Conservation (phyloP, 495 filamentous ascomycete species). For the Pyronema omphalodes region DNA sequence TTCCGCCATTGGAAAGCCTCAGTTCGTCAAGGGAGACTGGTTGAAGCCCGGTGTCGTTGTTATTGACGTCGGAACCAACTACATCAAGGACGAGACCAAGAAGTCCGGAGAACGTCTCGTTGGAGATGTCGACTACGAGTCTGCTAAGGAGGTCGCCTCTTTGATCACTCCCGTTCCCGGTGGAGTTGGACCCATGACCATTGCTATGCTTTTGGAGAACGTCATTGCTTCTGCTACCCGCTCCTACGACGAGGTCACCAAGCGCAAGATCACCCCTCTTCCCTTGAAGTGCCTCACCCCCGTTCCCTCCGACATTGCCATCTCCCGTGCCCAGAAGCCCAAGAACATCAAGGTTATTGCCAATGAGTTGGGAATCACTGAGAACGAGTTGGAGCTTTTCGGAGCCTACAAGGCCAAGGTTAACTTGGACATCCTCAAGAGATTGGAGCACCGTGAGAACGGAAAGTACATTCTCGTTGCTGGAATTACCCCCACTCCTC, state of each 20-base stretch:
- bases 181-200: constrained; percentile 95
- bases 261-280: constrained; percentile 56
- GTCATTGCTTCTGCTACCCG: constrained; percentile 65
- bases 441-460: constrained; percentile 68
- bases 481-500: constrained; percentile 92
- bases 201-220: constrained; percentile 91
- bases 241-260: constrained; percentile 65
- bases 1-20: constrained; percentile 73
- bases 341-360: constrained; percentile 74
- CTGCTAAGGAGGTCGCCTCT: constrained; percentile 72
- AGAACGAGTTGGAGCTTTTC: constrained; percentile 79
- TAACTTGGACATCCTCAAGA: constrained; percentile 58
- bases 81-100: constrained; percentile 77
- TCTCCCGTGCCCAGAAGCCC: constrained; percentile 74
- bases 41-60: constrained; percentile 84
- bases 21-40: constrained; percentile 86
- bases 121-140: constrained; percentile 85
- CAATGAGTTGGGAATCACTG: constrained; percentile 68
- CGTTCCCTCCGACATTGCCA: constrained; percentile 83
- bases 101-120: constrained; percentile 90
- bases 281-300: constrained; percentile 55
- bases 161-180: constrained; percentile 92
- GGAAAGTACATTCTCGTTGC: constrained; percentile 82
- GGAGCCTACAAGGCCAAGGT: constrained; percentile 92
- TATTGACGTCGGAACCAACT: constrained; percentile 96